Conservation (phyloP, 345 rosid species). For the Linum tenue region DNA sequence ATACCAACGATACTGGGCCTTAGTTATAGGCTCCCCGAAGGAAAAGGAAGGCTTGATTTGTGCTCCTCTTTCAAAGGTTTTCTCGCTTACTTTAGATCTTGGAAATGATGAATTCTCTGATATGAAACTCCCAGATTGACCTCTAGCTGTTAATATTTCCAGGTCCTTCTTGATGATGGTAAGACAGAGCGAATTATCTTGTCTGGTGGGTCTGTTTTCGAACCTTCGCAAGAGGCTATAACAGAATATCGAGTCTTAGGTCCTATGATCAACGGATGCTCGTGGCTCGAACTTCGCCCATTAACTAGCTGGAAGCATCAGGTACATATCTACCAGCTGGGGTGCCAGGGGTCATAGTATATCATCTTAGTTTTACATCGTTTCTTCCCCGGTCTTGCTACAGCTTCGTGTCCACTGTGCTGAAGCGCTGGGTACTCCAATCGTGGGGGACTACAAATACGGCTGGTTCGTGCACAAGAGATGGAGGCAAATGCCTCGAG, state of each 20-base stretch:
- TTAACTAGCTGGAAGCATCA: constrained; percentile 82
- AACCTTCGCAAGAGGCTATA: constrained; percentile 68
- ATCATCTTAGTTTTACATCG: background rate
- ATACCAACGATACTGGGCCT: constrained; percentile 76
- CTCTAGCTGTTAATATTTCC: constrained; percentile 5
- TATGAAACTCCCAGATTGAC: background rate
- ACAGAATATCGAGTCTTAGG: constrained; percentile 83
- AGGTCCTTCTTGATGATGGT: constrained; percentile 86
- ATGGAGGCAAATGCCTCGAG: constrained; percentile 78
- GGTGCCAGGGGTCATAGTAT: no score
- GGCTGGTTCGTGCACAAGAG: constrained; percentile 83
- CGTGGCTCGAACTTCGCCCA: constrained; percentile 81
- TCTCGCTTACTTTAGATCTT: constrained; percentile 1
- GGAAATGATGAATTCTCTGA: background rate
- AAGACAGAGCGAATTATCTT: constrained; percentile 80
- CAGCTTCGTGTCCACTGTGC: constrained; percentile 94
- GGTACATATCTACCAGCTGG: constrained; percentile 28
- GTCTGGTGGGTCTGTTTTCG: constrained; percentile 55
- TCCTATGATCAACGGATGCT: constrained; percentile 82
- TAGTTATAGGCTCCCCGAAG: constrained; percentile 81
- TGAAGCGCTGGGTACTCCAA: constrained; percentile 91
- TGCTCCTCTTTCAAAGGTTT: constrained; percentile 83
- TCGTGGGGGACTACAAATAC: constrained; percentile 82
- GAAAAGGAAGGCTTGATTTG: constrained; percentile 66
- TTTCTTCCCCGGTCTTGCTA: constrained; percentile 7